These are phyloP conservation scores for Xanthoconium purpureum DNA, from an alignment of 768 basidiomycete genomes.

Conservation along the genomic window DNA sequence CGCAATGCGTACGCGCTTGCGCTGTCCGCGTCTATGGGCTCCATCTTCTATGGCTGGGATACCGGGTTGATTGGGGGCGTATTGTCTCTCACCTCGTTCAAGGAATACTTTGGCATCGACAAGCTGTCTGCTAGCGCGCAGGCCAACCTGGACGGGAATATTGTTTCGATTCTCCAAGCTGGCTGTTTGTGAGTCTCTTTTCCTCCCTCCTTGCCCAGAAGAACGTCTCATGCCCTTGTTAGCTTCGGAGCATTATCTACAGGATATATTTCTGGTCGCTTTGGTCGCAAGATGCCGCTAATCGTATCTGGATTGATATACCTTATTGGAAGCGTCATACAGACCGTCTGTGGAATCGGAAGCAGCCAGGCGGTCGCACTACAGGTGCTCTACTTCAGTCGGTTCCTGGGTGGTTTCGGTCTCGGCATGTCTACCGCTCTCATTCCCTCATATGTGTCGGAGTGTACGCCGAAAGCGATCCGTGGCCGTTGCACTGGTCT, in stretches of 20 bases:
- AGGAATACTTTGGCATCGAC: constrained; percentile 46
- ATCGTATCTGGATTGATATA: constrained; percentile 45
- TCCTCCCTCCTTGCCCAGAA: background rate
- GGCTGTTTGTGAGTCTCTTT: constrained; percentile 43
- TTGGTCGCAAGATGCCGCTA: constrained; percentile 47
- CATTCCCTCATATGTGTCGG: constrained; percentile 50
- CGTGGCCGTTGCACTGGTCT: constrained; percentile 50
- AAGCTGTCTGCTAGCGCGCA: constrained; percentile 34
- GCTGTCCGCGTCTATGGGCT: constrained; percentile 44
- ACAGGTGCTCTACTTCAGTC: constrained; percentile 42
- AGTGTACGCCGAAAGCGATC: constrained; percentile 46
- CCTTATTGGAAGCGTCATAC: constrained; percentile 47
- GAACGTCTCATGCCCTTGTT: background rate
- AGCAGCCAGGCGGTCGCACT: constrained; percentile 34
- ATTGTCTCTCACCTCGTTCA: constrained; percentile 44
- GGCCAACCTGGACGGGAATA: constrained; percentile 46
- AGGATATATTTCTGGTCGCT: constrained; percentile 39
- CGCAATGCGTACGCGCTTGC: constrained; percentile 47
- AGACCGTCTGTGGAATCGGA: constrained; percentile 43
- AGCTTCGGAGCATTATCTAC: constrained; percentile 45
- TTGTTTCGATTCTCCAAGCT: constrained; percentile 49
- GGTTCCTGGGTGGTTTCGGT: constrained; percentile 61
- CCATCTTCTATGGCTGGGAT: constrained; percentile 51
- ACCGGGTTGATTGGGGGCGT: constrained; percentile 50
- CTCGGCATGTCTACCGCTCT: constrained; percentile 53